These are phyloP conservation scores for Calocybe gambosa DNA, from an alignment of 1,284 basidiomycete genomes.

Conservation along the genomic window DNA sequence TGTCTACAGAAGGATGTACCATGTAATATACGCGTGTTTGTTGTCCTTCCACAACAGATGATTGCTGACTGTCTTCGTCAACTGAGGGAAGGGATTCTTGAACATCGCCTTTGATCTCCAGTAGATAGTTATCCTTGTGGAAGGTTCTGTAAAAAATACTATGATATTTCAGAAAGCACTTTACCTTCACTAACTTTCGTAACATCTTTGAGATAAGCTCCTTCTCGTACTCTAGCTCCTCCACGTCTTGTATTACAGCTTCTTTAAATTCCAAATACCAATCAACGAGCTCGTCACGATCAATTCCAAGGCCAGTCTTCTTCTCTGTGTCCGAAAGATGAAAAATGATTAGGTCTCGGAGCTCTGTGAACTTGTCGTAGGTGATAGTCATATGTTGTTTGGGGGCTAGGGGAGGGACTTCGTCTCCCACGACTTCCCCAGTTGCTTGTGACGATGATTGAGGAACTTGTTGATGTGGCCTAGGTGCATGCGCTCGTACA, in stretches of 20 bases:
- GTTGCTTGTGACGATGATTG: slow-evolving; percentile 35
- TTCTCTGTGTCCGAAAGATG: slow-evolving; percentile 79
- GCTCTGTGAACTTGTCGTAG: slow-evolving; percentile 89
- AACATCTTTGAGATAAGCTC: slow-evolving; percentile 89
- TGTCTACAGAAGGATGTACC: slow-evolving; percentile 77
- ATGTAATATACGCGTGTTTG: slow-evolving; percentile 71
- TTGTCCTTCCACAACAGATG: slow-evolving; percentile 42
- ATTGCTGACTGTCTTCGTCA: slow-evolving; percentile 49
- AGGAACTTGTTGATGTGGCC: slow-evolving; percentile 23
- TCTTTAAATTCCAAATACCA: slow-evolving; percentile 96
- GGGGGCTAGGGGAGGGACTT: slow-evolving; percentile 38
- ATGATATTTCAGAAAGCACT: slow-evolving; percentile 15
- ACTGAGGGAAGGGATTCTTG: slow-evolving; percentile 69
- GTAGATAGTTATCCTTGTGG: slow-evolving; percentile 75
- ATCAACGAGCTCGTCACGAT: slow-evolving; percentile 87
- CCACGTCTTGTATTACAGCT: slow-evolving; percentile 75
- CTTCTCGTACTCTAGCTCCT: slow-evolving; percentile 90
- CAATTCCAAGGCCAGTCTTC: slow-evolving; percentile 71
- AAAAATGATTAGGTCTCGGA: slow-evolving; percentile 85
- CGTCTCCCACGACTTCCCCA: slow-evolving; percentile 26
- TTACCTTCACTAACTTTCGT: slow-evolving; percentile 84
- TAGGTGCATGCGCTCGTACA: slow-evolving; percentile 26
- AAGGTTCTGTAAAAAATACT: neutral
- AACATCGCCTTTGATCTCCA: slow-evolving; percentile 79
- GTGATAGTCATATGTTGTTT: slow-evolving; percentile 85